Conservation (phyloP, 805 yeast species). For the Pichia manshurica region DNA sequence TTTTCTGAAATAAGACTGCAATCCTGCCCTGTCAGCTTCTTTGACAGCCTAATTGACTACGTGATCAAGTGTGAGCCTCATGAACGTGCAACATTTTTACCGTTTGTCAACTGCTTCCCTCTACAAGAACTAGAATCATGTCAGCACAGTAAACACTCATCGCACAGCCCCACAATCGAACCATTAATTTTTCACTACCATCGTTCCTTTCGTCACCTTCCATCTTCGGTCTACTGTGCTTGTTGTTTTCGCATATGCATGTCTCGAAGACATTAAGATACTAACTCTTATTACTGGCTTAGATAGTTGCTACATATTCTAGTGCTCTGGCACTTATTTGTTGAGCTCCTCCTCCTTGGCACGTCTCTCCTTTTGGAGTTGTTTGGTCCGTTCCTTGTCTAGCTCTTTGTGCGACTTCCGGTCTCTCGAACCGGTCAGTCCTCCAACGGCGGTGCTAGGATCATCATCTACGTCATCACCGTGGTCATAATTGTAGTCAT, state of each 20-base stretch:
- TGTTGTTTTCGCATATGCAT: too few species aligned
- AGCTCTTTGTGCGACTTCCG: constrained; percentile 15
- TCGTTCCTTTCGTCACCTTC: neutral
- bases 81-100: too few species aligned
- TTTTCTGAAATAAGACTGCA: too few species aligned
- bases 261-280: too few species aligned
- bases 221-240: too few species aligned
- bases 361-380: constrained; percentile 23
- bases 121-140: neutral
- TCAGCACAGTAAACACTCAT: neutral
- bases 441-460: constrained; percentile 5
- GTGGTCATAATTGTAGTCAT: constrained; percentile 7
- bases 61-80: too few species aligned
- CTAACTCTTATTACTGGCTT: neutral
- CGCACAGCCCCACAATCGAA: constrained; percentile 1
- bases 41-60: too few species aligned
- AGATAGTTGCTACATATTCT: neutral
- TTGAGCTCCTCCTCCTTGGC: constrained; percentile 25
- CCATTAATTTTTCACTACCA: neutral
- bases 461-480: constrained; percentile 10
- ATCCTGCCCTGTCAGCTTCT: too few species aligned
- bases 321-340: neutral
- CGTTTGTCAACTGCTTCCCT: too few species aligned
- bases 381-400: constrained; percentile 17
- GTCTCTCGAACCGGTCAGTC: neutral